phyloP scores from a whole-genome alignment of 1,284 basidiomycete genomes.

The Thelephora terrestris region DNA sequence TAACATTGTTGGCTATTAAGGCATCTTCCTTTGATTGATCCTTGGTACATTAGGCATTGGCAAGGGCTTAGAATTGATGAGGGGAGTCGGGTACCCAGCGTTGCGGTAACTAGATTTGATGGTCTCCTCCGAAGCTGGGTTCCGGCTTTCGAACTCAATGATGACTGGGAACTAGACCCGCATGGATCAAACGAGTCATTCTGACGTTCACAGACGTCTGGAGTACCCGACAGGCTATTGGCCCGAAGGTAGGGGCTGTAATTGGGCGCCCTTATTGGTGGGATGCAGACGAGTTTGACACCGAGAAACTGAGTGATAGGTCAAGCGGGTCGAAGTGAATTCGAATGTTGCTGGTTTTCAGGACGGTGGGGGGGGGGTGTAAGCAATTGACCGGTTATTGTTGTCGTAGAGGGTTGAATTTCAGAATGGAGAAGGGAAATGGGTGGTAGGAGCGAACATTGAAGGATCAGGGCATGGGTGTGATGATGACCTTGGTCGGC shows the following conservation, averaged over 20 bases:
- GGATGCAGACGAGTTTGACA: too few relatives aligned
- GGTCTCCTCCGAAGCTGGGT: conserved; percentile 1
- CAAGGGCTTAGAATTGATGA: conserved; percentile 12
- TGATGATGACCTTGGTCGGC: too few relatives aligned
- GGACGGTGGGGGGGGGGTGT: too few relatives aligned
- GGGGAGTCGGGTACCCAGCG: conserved; percentile 8
- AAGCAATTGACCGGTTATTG: too few relatives aligned
- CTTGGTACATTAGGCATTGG: conserved; percentile 8
- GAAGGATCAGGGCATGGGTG: too few relatives aligned
- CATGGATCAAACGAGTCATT: conserved; percentile 6
- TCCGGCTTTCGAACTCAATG: conserved; percentile 1
- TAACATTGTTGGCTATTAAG: conserved; percentile 52
- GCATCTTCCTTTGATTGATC: conserved; percentile 39
- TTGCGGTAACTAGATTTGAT: conserved; percentile 6
- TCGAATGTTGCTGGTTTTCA: too few relatives aligned
- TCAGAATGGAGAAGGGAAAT: too few relatives aligned
- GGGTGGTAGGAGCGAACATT: too few relatives aligned
- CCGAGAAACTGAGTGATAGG: too few relatives aligned
- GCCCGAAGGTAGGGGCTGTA: conserved; percentile 47
- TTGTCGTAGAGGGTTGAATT: too few relatives aligned
- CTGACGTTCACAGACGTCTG: conserved; percentile 15
- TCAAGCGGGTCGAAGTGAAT: too few relatives aligned
- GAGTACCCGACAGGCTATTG: conserved; percentile 38
- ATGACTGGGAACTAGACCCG: conserved; percentile 8
- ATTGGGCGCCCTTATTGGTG: too few relatives aligned